Conservation (phyloP, 1,284 basidiomycete genomes). For the Pholiota adiposa region DNA sequence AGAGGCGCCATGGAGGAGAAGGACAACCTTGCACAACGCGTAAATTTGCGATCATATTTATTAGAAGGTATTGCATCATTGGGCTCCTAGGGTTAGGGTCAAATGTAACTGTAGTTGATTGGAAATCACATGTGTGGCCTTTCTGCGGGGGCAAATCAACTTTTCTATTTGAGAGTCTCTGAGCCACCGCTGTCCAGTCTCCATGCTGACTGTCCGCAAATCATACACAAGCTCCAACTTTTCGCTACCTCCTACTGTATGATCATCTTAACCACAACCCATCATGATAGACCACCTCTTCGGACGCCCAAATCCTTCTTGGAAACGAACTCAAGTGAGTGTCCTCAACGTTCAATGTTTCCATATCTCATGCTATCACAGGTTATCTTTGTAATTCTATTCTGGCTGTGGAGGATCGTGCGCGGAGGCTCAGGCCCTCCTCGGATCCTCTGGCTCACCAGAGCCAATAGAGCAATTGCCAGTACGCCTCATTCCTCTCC, state of each 20-base stretch:
- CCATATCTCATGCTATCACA: constrained; percentile 30
- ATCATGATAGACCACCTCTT: constrained; percentile 85
- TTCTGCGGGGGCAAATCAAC: background rate
- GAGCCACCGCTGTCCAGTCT: constrained; percentile 2
- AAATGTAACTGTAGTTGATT: constrained; percentile 9
- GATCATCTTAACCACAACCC: constrained; percentile 9
- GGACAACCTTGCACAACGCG: background rate
- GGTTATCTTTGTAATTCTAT: constrained; percentile 87
- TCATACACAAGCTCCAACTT: constrained; percentile 16
- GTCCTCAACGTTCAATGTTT: constrained; percentile 37
- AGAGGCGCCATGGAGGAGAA: constrained; percentile 34
- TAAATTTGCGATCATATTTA: constrained; percentile 9
- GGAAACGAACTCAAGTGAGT: constrained; percentile 68
- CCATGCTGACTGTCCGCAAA: constrained; percentile 14
- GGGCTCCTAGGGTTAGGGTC: constrained; percentile 24
- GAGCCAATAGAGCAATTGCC: constrained; percentile 56
- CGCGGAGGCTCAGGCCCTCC: constrained; percentile 74
- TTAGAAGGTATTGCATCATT: background rate
- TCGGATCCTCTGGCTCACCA: constrained; percentile 63
- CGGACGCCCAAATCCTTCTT: constrained; percentile 75
- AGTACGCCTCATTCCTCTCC: constrained; percentile 46
- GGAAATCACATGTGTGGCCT: constrained; percentile 41
- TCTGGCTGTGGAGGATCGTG: constrained; percentile 86
- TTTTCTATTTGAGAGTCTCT: background rate
- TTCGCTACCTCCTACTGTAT: constrained; percentile 7